Conservation (phyloP, 2,329 filamentous ascomycete genomes). For the Fusarium nurragi region DNA sequence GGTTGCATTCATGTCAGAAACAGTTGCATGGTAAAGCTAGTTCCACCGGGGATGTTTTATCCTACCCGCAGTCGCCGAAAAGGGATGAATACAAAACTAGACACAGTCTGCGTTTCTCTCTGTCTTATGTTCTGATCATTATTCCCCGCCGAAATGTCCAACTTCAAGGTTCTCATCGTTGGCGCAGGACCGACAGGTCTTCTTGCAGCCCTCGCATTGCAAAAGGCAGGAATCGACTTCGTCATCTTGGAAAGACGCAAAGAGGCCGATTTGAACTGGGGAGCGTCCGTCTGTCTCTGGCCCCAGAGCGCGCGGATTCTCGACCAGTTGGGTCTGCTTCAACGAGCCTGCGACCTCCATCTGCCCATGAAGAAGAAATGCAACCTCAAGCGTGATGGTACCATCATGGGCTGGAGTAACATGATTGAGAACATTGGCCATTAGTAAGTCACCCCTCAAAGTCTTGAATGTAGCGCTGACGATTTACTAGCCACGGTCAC, state of each 20-base stretch:
- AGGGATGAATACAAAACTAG: background rate
- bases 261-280: constrained; percentile 21
- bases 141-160: background rate
- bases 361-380: constrained; percentile 24
- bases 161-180: constrained; percentile 20
- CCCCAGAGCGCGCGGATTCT: constrained; percentile 18
- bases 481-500: constrained; percentile 3
- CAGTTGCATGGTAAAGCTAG: background rate
- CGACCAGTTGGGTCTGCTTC: constrained; percentile 20
- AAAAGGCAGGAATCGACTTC: constrained; percentile 15
- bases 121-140: background rate
- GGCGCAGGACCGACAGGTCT: constrained; percentile 22
- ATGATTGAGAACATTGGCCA: constrained; percentile 23
- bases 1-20: background rate
- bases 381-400: constrained; percentile 15
- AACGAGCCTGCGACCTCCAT: background rate
- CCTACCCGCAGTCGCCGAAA: background rate
- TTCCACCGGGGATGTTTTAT: background rate
- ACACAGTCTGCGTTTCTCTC: background rate
- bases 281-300: constrained; percentile 21
- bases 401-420: constrained; percentile 21
- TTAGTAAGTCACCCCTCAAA: background rate
- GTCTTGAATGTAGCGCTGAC: background rate
- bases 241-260: constrained; percentile 13
- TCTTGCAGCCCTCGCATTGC: constrained; percentile 8